Evolutionary conservation across 371 early-diverging fungal species (phyloP).

Genomic region (Mortierella polycephala): DNA sequence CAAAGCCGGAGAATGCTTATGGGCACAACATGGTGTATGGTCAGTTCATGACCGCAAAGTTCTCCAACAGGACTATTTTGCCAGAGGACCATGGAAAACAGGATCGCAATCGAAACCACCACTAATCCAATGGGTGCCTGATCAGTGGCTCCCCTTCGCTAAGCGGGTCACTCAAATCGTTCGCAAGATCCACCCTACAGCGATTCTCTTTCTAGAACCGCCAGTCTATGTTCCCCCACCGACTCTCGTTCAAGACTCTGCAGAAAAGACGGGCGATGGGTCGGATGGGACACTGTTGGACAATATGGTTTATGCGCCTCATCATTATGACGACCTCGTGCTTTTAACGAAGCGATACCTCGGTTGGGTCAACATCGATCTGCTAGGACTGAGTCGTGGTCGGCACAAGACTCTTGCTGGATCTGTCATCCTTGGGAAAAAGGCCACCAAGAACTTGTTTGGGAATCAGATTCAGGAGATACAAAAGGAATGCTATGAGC

Average conservation of each 20-base stretch:
- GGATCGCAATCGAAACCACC: background rate
- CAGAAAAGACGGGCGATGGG: background rate
- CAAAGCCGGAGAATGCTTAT: slow-evolving; percentile 66
- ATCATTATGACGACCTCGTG: slow-evolving; percentile 81
- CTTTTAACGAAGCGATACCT: slow-evolving; percentile 71
- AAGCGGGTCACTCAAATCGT: slow-evolving; percentile 54
- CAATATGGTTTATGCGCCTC: slow-evolving; percentile 73
- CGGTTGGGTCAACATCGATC: slow-evolving; percentile 70
- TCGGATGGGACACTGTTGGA: slow-evolving; percentile 21
- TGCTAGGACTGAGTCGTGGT: slow-evolving; percentile 69
- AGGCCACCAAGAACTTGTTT: slow-evolving; percentile 66
- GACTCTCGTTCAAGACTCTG: slow-evolving; percentile 13
- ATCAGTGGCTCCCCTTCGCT: slow-evolving; percentile 70
- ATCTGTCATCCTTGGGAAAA: slow-evolving; percentile 67
- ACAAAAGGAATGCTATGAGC: slow-evolving; percentile 60
- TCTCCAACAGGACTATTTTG: slow-evolving; percentile 65
- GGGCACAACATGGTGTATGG: slow-evolving; percentile 78
- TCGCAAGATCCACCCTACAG: slow-evolving; percentile 58
- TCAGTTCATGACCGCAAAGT: slow-evolving; percentile 51
- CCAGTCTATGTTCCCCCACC: slow-evolving; percentile 72
- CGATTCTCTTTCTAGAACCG: slow-evolving; percentile 74
- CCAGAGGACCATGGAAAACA: slow-evolving; percentile 51
- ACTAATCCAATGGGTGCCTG: slow-evolving; percentile 54
- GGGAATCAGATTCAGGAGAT: slow-evolving; percentile 67
- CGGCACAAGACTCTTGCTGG: slow-evolving; percentile 64